Evolutionary conservation across 1,139 yeast species (phyloP), one percentile per base, ranked within the genome.

Genomic region (Nakaseomyces nivariensis): DNA sequence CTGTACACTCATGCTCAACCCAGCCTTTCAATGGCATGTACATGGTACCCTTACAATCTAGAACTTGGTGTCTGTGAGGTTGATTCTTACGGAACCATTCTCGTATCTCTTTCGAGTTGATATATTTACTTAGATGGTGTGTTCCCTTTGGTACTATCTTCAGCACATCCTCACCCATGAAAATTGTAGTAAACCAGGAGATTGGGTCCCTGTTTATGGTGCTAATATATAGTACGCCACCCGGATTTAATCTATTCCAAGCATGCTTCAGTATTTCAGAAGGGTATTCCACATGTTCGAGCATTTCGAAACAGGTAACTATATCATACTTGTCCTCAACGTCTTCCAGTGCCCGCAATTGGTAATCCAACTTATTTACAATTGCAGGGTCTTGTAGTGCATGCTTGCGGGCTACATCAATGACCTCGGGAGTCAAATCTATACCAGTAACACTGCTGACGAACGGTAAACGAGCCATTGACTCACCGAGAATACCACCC

Each of bases 181-280:
- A 79, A 33, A 92, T 92, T 0, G 98, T 94, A 13, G 97, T 88
- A 62, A 92, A 80, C 86, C 95, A 90, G 44, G 96, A 81, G n/a
- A 89, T 70, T 42, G 80, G 74, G 55, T 94, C 96, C 55, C 97
- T 77, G 67, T 92, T 92, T 51, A 92, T 92, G 1, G 99, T 94
- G 33, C 96, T 88, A 52, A 90, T 63, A 61, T 92, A 88, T 43
- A 90, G 66, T 78, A 89, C 81, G 1, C 98, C 95, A 9, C 44
- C 51, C 0, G 82, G 85, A 52, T 79, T 78, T 43, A 90, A 79
- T 52, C 81, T 77, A 36, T 72, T 64, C 64, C 89, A 70, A 0
- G 95, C 95, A 49, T 77, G 79, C 24, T 72, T 67, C 52, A 92
- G 68, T 29, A 90, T 85, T 50, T 77, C 78, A 1, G 88, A 71